phyloP scores from a whole-genome alignment of 495 filamentous ascomycete species.

The Penicillium daleae region DNA sequence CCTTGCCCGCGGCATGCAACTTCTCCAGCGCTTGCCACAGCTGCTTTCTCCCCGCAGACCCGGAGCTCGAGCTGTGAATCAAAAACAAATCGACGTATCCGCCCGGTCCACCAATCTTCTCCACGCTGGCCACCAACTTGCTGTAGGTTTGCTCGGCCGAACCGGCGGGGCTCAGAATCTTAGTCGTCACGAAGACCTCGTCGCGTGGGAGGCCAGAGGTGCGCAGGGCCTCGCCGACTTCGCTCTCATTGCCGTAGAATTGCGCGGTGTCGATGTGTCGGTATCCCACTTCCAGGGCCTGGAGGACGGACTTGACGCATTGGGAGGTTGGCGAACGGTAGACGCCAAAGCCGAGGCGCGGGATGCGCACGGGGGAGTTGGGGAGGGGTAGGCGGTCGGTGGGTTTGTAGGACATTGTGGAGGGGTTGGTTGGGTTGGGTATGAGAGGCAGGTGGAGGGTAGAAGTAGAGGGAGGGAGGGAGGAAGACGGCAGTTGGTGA shows the following conservation, averaged over 20 bases:
- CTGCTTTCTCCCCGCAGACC: slow-evolving; percentile 55
- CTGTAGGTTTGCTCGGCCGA: slow-evolving; percentile 61
- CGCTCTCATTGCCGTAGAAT: slow-evolving; percentile 68
- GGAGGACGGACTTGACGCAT: slow-evolving; percentile 59
- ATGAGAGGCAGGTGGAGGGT: not conserved
- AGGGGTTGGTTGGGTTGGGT: slow-evolving; percentile 31
- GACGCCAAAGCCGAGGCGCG: slow-evolving; percentile 75
- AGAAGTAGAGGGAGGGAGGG: not conserved
- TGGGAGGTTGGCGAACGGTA: slow-evolving; percentile 58
- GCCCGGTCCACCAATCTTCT: slow-evolving; percentile 60
- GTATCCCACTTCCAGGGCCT: slow-evolving; percentile 67
- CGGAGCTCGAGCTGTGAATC: slow-evolving; percentile 64
- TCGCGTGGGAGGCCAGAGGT: slow-evolving; percentile 56
- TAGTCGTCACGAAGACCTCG: slow-evolving; percentile 69
- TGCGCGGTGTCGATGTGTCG: slow-evolving; percentile 76
- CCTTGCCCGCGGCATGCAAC: slow-evolving; percentile 58
- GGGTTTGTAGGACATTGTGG: slow-evolving; percentile 47
- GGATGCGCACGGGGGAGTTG: slow-evolving; percentile 58
- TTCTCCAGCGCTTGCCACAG: slow-evolving; percentile 70
- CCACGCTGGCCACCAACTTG: slow-evolving; percentile 61
- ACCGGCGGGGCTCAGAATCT: slow-evolving; percentile 61
- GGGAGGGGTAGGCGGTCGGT: slow-evolving; percentile 58
- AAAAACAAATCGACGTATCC: slow-evolving; percentile 74
- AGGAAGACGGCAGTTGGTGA: slow-evolving; percentile 13
- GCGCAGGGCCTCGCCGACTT: slow-evolving; percentile 66